phyloP scores from a whole-genome alignment of 106 monocot genomes.

The Dendrobium catenatum region DNA sequence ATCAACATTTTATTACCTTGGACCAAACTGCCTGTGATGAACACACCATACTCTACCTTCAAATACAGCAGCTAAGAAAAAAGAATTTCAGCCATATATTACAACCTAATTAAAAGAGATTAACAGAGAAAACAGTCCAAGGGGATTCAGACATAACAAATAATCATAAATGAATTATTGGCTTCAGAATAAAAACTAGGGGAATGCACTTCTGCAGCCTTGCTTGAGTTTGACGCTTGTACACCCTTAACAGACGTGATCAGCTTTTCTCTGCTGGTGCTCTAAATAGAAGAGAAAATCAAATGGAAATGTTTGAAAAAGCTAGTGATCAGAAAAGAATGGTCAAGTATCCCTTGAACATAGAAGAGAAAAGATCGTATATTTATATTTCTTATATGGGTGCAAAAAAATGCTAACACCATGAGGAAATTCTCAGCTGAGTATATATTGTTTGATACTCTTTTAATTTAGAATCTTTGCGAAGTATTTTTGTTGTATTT shows the following conservation, averaged over 20 bases:
- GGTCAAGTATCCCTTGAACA: too few relatives aligned
- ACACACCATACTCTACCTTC: not conserved
- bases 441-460: too few relatives aligned
- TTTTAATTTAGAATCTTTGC: too few relatives aligned
- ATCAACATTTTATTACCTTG: not conserved
- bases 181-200: not conserved
- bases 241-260: constrained; percentile 22
- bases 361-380: too few relatives aligned
- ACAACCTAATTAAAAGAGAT: not conserved
- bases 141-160: not conserved
- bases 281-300: constrained; percentile 52
- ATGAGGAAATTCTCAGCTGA: too few relatives aligned
- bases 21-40: not conserved
- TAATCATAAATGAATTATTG: not conserved
- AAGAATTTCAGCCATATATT: not conserved
- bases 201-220: not conserved
- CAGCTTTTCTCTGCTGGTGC: constrained; percentile 36
- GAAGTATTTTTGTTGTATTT: too few relatives aligned
- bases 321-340: too few relatives aligned
- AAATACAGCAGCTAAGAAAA: not conserved
- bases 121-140: not conserved
- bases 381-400: too few relatives aligned
- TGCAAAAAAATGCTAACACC: too few relatives aligned
- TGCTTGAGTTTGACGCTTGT: constrained; percentile 13
- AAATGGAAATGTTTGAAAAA: constrained; percentile 9